A percentile compares a stretch with the other conserved stretches of the same genome.
Conservation (phyloP, 495 filamentous ascomycete species). For the Xanthoparmelia taractica region DNA sequence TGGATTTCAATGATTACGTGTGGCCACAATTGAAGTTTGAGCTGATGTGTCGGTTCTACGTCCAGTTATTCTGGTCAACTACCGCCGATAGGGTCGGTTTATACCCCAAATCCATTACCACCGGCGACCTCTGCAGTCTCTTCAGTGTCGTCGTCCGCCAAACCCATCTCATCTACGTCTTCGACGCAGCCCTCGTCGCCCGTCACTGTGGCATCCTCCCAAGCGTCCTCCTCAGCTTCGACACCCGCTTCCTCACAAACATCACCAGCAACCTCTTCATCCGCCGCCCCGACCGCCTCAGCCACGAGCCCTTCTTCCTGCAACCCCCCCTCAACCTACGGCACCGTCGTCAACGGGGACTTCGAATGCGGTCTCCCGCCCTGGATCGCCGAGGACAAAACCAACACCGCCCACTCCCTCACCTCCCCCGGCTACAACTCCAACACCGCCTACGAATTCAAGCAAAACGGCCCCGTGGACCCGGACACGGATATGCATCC, state of each 20-base stretch:
- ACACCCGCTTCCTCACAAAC: too few species aligned
- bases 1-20: not conserved
- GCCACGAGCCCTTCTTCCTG: not conserved
- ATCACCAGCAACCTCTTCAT: too few species aligned
- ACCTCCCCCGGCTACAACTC: not conserved
- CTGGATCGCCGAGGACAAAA: not conserved
- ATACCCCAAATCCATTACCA: not conserved
- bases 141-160: not conserved
- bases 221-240: not conserved
- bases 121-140: not conserved
- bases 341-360: not conserved
- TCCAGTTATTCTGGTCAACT: not conserved
- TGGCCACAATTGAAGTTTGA: not conserved
- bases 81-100: not conserved
- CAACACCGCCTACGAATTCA: not conserved
- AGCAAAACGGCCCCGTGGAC: not conserved
- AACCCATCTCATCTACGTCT: not conserved
- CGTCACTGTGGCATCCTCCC: not conserved
- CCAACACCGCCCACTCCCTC: not conserved
- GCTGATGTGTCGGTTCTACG: not conserved
- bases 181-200: not conserved
- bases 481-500: not conserved
- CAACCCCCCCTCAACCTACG: not conserved
- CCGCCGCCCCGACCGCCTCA: not conserved
- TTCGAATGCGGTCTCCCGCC: not conserved